Base-by-base conservation (phyloP, 2,329 filamentous ascomycete species). In the Claviceps capensis region DNA sequence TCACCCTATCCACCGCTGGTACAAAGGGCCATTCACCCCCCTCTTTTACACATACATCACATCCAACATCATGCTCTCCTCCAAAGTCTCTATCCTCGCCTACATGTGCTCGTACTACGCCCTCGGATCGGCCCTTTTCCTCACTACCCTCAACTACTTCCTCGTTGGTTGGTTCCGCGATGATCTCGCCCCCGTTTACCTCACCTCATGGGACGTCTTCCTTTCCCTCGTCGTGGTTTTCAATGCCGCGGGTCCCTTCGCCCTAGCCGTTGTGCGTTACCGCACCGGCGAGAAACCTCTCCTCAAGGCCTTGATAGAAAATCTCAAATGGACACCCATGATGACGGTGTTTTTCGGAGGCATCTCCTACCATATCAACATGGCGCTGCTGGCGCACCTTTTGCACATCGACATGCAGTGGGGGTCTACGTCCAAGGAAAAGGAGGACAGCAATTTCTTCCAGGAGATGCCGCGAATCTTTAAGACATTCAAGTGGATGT, bases 51-150 rank as follows among this genome's bases (percentile, higher is more conserved):
- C 68, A 34, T 85, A 85, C 63, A 63, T 85, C 30, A 68, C 68
- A 55, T 80, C 76, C 54, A 77, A 78, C 60, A 83, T 86, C 57
- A 76, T 75, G 17, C 67, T 82, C 46, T 77, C 79, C 7, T 83
- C 80, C 46, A 88, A 88, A 65, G 67, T 87, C 56, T 86, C 82
- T 41, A 85, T 88, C 61, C 67, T 87, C 60, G 79, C 81, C 2
- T 86, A 86, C 63, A 80, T 86, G 55, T 81, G 79, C 55, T 85
- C 83, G 5, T 85, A 86, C 68, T 86, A 85, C 59, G 84, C 84
- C 22, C 79, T 88, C 53, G 84, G 77, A 3, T 77, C 78, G 0
- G 78, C 82, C 2, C 81, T 83, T 70, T 67, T 82, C n/a, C 70
- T 87, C 48, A 85, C 83, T 0, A 61, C 82, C 1, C 66, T 78